These are phyloP conservation scores for Stagonosporopsis chrysanthemi DNA, from an alignment of 2,329 filamentous ascomycete genomes.

Conservation along the genomic window DNA sequence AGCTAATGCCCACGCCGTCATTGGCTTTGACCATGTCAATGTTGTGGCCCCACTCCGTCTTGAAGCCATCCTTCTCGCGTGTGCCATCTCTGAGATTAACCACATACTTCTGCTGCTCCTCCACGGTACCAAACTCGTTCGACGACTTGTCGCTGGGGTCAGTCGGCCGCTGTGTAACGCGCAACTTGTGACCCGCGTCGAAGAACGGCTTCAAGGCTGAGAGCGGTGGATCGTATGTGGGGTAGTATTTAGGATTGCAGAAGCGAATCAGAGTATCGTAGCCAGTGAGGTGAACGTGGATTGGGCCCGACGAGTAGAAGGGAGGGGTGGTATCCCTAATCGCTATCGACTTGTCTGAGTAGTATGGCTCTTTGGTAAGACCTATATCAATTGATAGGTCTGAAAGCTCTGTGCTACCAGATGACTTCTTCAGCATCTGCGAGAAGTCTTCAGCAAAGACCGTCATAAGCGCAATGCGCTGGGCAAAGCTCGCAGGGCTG, in stretches of 20 bases:
- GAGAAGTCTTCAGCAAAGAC: constrained; percentile 67
- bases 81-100: constrained; percentile 56
- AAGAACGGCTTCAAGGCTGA: constrained; percentile 70
- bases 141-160: constrained; percentile 50
- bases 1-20: constrained; percentile 59
- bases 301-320: constrained; percentile 47
- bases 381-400: constrained; percentile 66
- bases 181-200: constrained; percentile 62
- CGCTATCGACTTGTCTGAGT: constrained; percentile 72
- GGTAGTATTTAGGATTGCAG: constrained; percentile 76
- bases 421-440: constrained; percentile 20
- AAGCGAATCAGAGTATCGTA: constrained; percentile 80
- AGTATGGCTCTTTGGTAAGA: constrained; percentile 75
- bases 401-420: constrained; percentile 9
- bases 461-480: constrained; percentile 75
- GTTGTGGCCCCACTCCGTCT: constrained; percentile 64
- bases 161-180: constrained; percentile 67
- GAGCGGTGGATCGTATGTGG: constrained; percentile 55
- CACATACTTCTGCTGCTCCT: constrained; percentile 64
- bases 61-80: constrained; percentile 63
- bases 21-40: constrained; percentile 67
- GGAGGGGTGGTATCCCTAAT: constrained; percentile 56
- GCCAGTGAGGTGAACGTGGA: constrained; percentile 74
- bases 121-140: constrained; percentile 65
- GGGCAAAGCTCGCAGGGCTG: constrained; percentile 71